These are phyloP conservation scores for Hypoxylon sp. DNA, from an alignment of 2,329 filamentous ascomycete species.

Conservation along the genomic window DNA sequence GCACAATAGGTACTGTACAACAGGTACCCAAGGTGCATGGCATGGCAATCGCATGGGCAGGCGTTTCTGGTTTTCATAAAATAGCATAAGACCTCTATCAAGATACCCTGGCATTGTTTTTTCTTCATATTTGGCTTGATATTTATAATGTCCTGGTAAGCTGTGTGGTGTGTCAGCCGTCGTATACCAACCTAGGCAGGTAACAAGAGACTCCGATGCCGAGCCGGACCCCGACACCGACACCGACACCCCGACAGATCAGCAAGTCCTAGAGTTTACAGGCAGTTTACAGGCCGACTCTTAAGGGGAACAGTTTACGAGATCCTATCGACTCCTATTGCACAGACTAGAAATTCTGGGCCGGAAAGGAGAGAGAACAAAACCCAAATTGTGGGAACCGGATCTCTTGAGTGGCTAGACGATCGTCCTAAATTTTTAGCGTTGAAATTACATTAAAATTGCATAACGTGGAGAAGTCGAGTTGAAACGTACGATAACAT, in stretches of 20 bases:
- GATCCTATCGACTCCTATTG: too few relatives aligned
- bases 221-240: too few relatives aligned
- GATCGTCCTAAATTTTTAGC: not conserved
- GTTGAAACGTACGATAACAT: constrained; percentile 35
- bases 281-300: too few relatives aligned
- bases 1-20: too few relatives aligned
- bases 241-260: too few relatives aligned
- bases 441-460: constrained; percentile 27
- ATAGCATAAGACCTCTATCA: constrained; percentile 15
- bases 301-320: too few relatives aligned
- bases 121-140: not conserved
- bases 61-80: constrained; percentile 30
- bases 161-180: too few relatives aligned
- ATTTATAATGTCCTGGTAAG: not conserved
- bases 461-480: constrained; percentile 8
- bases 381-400: not conserved
- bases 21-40: too few relatives aligned
- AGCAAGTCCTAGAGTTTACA: too few relatives aligned
- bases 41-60: constrained; percentile 22
- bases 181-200: too few relatives aligned
- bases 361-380: not conserved
- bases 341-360: too few relatives aligned
- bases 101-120: constrained; percentile 30
- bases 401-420: not conserved
- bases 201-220: too few relatives aligned